These are phyloP conservation scores for Lactarius quietus DNA, from an alignment of 768 basidiomycete genomes.

Conservation along the genomic window DNA sequence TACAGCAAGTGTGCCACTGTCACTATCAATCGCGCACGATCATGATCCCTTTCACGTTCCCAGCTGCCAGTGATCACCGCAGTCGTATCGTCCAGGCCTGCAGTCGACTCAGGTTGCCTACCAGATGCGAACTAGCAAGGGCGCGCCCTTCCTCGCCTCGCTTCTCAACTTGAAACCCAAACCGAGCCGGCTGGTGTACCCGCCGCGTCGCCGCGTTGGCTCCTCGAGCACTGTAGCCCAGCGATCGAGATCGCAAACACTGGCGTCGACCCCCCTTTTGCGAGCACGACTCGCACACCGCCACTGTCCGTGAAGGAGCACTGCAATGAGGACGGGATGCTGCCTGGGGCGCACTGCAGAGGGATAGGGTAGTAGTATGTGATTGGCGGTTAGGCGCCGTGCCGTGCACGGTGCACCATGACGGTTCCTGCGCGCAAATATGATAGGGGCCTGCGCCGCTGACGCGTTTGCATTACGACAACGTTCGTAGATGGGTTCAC, in stretches of 20 bases:
- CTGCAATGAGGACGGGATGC: conserved; percentile 9
- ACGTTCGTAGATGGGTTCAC: not conserved
- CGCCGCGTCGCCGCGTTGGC: not conserved
- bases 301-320: conserved; percentile 3
- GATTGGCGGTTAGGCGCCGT: not conserved
- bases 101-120: not conserved
- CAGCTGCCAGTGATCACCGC: not conserved
- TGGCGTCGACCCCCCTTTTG: not conserved
- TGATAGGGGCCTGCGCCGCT: not conserved
- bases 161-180: not conserved
- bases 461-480: not conserved
- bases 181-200: not conserved
- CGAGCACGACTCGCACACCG: conserved; percentile 1
- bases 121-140: not conserved
- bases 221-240: conserved; percentile 7
- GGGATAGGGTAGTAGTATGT: conserved; percentile 11
- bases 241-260: not conserved
- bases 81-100: not conserved
- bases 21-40: not conserved
- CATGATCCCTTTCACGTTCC: not conserved
- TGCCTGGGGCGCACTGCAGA: not conserved
- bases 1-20: not conserved
- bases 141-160: not conserved
- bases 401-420: not conserved
- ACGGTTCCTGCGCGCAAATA: not conserved